phyloP scores from a whole-genome alignment of 2,329 filamentous ascomycete species.

The Chaetomium globosum region DNA sequence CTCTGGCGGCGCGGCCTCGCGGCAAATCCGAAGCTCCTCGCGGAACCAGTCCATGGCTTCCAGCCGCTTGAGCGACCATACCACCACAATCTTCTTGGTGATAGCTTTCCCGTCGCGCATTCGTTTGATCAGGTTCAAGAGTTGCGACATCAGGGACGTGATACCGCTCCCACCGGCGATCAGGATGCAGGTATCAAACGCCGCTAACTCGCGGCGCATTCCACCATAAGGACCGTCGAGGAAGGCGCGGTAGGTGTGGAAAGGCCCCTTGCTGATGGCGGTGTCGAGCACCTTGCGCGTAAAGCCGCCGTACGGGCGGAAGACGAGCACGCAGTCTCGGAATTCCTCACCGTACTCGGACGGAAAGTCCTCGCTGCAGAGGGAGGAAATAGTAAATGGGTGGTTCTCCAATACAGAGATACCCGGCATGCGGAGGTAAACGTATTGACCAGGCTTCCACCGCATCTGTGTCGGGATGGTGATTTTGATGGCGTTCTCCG shows the following conservation, averaged over 20 bases:
- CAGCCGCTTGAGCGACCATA: constrained; percentile 90
- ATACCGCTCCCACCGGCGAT: constrained; percentile 94
- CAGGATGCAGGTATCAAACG: constrained; percentile 90
- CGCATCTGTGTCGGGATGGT: constrained; percentile 91
- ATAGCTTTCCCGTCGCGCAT: constrained; percentile 95
- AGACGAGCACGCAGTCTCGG: constrained; percentile 86
- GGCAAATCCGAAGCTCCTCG: constrained; percentile 88
- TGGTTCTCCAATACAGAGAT: constrained; percentile 91
- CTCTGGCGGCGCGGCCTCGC: constrained; percentile 84
- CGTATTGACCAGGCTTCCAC: constrained; percentile 92
- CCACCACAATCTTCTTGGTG: constrained; percentile 83
- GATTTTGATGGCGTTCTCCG: constrained; percentile 92
- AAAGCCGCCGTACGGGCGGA: constrained; percentile 89
- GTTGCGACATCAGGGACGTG: constrained; percentile 87
- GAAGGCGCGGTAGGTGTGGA: constrained; percentile 89
- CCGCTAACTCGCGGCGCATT: constrained; percentile 84
- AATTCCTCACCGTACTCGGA: constrained; percentile 88
- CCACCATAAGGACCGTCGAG: constrained; percentile 94
- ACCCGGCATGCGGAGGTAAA: constrained; percentile 91
- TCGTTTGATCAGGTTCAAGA: constrained; percentile 91
- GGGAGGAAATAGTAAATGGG: constrained; percentile 89
- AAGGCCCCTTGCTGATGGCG: constrained; percentile 81
- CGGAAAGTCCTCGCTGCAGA: constrained; percentile 91
- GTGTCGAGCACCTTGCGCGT: constrained; percentile 82
- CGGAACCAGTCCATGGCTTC: constrained; percentile 98